A percentile compares a stretch with the other conserved stretches of the same genome.
phyloP scores from a whole-genome alignment of 2,329 filamentous ascomycete genomes.

The Dactylonectria macrodidyma region DNA sequence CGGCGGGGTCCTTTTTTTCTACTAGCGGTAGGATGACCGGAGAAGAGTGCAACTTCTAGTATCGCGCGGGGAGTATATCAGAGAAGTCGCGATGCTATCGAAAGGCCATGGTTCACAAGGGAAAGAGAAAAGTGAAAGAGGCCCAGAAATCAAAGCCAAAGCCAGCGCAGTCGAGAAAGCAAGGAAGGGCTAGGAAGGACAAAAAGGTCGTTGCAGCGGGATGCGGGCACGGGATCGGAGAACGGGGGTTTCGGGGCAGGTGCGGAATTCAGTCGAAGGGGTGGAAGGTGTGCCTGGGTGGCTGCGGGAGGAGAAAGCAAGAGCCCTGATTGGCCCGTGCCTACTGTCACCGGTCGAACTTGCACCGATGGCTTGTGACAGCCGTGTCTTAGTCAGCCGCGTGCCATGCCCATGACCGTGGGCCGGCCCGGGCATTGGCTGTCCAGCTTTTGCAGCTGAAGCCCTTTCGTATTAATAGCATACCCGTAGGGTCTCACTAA shows the following conservation, averaged over 20 bases:
- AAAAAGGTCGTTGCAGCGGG: conserved; percentile 28
- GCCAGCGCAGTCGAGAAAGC: conserved; percentile 21
- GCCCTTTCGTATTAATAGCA: no score
- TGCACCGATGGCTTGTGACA: conserved; percentile 46
- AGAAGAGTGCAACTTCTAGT: not conserved
- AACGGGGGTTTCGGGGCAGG: conserved; percentile 34
- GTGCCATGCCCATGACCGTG: conserved; percentile 4
- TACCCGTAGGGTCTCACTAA: no score
- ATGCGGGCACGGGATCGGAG: conserved; percentile 27
- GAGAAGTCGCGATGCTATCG: conserved; percentile 11
- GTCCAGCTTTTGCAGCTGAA: not conserved
- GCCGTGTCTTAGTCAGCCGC: conserved; percentile 36
- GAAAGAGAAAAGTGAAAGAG: not conserved
- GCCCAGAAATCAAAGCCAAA: not conserved
- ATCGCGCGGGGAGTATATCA: not conserved
- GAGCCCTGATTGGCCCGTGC: conserved; percentile 37
- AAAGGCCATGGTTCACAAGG: conserved; percentile 26
- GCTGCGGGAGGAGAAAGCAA: conserved; percentile 15
- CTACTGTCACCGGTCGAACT: conserved; percentile 36
- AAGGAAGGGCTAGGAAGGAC: conserved; percentile 4
- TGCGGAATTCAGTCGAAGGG: conserved; percentile 26
- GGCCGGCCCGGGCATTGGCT: conserved; percentile 19
- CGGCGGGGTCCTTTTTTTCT: conserved; percentile 27
- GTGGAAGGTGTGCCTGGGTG: not conserved
- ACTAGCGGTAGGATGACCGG: conserved; percentile 17